These are phyloP conservation scores for Pyrenophora graminea DNA, from an alignment of 2,329 filamentous ascomycete species.

Conservation along the genomic window DNA sequence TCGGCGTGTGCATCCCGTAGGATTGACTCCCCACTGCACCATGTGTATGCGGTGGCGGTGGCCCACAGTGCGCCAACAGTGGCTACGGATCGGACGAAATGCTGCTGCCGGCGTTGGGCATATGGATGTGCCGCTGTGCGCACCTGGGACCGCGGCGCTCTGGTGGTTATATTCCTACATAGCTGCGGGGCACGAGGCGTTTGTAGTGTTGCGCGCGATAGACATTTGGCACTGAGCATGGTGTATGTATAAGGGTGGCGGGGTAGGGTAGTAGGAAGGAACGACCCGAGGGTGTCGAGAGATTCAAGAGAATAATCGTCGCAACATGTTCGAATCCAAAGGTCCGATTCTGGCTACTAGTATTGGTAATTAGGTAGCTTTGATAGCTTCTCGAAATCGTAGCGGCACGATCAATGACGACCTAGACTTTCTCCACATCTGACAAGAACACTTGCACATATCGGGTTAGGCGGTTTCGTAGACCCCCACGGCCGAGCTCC, in stretches of 20 bases:
- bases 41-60: constrained; percentile 52
- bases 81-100: constrained; percentile 51
- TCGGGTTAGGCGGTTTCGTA: neutral
- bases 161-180: constrained; percentile 34
- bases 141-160: constrained; percentile 23
- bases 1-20: constrained; percentile 54
- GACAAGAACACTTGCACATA: neutral
- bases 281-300: constrained; percentile 1
- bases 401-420: constrained; percentile 17
- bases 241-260: constrained; percentile 15
- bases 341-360: constrained; percentile 8
- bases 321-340: constrained; percentile 2
- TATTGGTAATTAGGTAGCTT: constrained; percentile 19
- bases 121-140: constrained; percentile 43
- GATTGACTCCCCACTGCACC: constrained; percentile 48
- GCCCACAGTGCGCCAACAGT: constrained; percentile 50
- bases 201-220: constrained; percentile 37
- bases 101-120: constrained; percentile 51
- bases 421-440: constrained; percentile 15
- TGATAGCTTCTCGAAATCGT: constrained; percentile 14
- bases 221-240: constrained; percentile 39
- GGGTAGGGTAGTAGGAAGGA: constrained; percentile 4
- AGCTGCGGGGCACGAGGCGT: constrained; percentile 27
- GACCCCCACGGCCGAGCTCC: constrained; percentile 13
- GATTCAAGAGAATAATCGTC: constrained; percentile 23